These are phyloP conservation scores for Leptomonas pyrrhocoris DNA, from an alignment of 208 protist genomes.

Conservation along the genomic window DNA sequence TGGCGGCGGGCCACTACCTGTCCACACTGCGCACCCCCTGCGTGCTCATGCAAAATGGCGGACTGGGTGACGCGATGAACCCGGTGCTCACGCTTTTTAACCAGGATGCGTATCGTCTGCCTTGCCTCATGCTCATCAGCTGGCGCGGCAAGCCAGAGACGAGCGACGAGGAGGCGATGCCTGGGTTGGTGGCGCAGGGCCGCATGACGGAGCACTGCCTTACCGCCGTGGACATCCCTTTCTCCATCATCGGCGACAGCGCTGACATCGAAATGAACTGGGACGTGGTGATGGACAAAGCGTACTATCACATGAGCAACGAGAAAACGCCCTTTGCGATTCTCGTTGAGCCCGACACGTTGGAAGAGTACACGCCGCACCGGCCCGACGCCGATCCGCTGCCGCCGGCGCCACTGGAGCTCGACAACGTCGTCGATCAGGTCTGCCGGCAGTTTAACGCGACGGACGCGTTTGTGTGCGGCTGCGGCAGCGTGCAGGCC, in stretches of 20 bases:
- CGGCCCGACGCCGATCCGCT: constrained; percentile 30
- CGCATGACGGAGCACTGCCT: constrained; percentile 61
- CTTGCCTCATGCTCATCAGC: constrained; percentile 83
- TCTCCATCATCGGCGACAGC: constrained; percentile 63
- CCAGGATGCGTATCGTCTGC: constrained; percentile 73
- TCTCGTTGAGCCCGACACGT: constrained; percentile 58
- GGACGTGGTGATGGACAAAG: constrained; percentile 54
- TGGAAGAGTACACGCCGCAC: constrained; percentile 47
- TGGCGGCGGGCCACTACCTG: constrained; percentile 84
- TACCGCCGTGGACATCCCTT: constrained; percentile 45
- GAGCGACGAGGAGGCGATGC: constrained; percentile 54
- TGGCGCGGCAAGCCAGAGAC: constrained; percentile 73
- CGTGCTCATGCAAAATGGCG: constrained; percentile 82
- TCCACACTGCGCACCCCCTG: constrained; percentile 72
- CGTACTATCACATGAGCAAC: constrained; percentile 56
- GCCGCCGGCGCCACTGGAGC: constrained; percentile 46
- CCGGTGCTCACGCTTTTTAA: constrained; percentile 74
- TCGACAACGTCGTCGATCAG: constrained; percentile 67
- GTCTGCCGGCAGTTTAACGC: constrained; percentile 62
- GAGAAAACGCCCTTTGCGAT: constrained; percentile 73
- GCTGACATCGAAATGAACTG: constrained; percentile 55
- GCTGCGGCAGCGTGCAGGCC: constrained; percentile 44
- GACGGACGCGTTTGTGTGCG: constrained; percentile 79
- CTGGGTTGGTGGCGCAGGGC: constrained; percentile 77
- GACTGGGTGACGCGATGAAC: constrained; percentile 80